A percentile compares a stretch with the other conserved stretches of the same genome.
Conservation (phyloP, 2,329 filamentous ascomycete genomes). For the Cercospora beticola region DNA sequence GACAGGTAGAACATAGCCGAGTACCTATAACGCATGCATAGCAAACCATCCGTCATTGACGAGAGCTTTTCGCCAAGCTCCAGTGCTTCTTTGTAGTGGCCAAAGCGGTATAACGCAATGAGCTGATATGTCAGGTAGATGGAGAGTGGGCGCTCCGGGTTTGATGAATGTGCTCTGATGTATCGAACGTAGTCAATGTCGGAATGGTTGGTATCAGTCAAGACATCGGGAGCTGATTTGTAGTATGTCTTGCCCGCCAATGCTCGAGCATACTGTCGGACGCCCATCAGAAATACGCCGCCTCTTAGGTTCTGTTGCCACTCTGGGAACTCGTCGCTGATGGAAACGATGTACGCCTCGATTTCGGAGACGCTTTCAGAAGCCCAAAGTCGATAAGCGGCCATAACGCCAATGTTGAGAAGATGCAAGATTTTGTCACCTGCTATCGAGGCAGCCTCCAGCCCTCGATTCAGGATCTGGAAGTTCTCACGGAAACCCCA, state of each 20-base stretch:
- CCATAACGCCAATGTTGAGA: conserved; percentile 67
- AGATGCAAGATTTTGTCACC: conserved; percentile 72
- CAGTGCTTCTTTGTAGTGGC: conserved; percentile 45
- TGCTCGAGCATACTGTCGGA: conserved; percentile 66
- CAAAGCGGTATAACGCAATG: conserved; percentile 45
- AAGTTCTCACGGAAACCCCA: conserved; percentile 60
- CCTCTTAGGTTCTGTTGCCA: conserved; percentile 72
- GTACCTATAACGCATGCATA: conserved; percentile 47
- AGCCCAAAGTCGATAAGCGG: conserved; percentile 66
- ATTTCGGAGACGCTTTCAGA: conserved; percentile 68
- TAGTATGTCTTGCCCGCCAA: conserved; percentile 70
- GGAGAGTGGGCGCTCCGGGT: conserved; percentile 63
- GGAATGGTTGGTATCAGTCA: conserved; percentile 68
- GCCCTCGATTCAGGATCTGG: conserved; percentile 61
- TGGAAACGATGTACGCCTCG: conserved; percentile 68
- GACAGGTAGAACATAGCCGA: conserved; percentile 46
- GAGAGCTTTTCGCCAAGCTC: conserved; percentile 45
- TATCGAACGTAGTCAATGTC: conserved; percentile 55
- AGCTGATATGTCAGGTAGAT: conserved; percentile 63
- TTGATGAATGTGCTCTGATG: conserved; percentile 51
- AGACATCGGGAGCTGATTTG: conserved; percentile 54
- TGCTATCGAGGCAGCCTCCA: conserved; percentile 64
- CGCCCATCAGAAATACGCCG: conserved; percentile 65
- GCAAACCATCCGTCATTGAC: conserved; percentile 44
- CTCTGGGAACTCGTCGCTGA: conserved; percentile 70